These are phyloP conservation scores for Tetracladium setigerum DNA, from an alignment of 495 filamentous ascomycete genomes.

Conservation along the genomic window DNA sequence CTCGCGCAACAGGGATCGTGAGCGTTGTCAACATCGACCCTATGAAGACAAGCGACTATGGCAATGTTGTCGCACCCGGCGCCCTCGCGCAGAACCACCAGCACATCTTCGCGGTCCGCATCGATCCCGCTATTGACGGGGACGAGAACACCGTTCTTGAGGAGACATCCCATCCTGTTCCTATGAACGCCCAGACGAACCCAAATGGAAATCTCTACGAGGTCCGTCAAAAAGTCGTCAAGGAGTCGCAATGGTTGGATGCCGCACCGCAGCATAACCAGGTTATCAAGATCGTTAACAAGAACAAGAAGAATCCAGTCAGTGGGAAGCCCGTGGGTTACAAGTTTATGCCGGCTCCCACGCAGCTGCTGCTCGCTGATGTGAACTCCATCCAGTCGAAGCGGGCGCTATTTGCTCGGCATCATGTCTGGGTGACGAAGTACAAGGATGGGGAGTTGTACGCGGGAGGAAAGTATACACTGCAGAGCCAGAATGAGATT, in stretches of 20 bases:
- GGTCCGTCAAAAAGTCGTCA: constrained; percentile 4
- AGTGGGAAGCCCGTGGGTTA: constrained; percentile 69
- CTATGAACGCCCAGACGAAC: constrained; percentile 34
- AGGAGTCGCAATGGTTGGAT: constrained; percentile 39
- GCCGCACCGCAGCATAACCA: constrained; percentile 54
- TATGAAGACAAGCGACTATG: constrained; percentile 61
- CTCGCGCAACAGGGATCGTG: constrained; percentile 80
- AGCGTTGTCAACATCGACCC: constrained; percentile 73
- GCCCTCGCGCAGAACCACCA: constrained; percentile 80
- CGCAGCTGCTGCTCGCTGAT: constrained; percentile 72
- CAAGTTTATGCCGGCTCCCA: constrained; percentile 64
- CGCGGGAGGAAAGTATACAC: constrained; percentile 77
- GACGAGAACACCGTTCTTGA: constrained; percentile 55
- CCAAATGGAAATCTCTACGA: constrained; percentile 10
- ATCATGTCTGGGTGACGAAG: constrained; percentile 71
- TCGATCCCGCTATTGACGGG: constrained; percentile 59
- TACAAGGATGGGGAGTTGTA: constrained; percentile 74
- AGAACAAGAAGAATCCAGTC: constrained; percentile 55
- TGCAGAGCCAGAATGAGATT: constrained; percentile 61
- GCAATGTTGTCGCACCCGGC: constrained; percentile 78
- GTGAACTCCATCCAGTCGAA: constrained; percentile 57
- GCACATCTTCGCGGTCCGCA: constrained; percentile 64
- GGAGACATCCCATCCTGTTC: constrained; percentile 36
- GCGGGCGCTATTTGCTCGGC: constrained; percentile 75
- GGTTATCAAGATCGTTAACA: constrained; percentile 72